Evolutionary conservation across 495 filamentous ascomycete genomes (phyloP).

Genomic region (Penicillium lividum): DNA sequence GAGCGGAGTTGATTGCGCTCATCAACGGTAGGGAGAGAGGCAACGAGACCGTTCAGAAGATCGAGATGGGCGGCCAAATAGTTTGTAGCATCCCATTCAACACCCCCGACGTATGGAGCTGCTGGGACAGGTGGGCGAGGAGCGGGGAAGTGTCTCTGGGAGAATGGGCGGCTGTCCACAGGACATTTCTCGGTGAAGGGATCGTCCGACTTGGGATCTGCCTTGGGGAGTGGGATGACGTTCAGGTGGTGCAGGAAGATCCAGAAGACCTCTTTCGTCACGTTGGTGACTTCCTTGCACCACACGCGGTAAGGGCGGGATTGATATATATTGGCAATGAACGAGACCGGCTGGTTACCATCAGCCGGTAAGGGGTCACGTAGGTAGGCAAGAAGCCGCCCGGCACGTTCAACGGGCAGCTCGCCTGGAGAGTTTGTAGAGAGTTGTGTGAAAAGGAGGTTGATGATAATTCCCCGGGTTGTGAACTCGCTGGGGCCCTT

Average conservation of each 20-base stretch:
- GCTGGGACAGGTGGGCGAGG: slow-evolving; percentile 89
- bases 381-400: slow-evolving; percentile 72
- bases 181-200: slow-evolving; percentile 24
- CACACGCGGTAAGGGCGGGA: slow-evolving; percentile 88
- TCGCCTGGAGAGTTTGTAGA: slow-evolving; percentile 57
- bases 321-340: slow-evolving; percentile 86
- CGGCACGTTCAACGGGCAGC: slow-evolving; percentile 54
- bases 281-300: slow-evolving; percentile 87
- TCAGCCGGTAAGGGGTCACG: slow-evolving; percentile 78
- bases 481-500: slow-evolving; percentile 97
- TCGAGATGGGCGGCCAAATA: slow-evolving; percentile 92
- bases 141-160: slow-evolving; percentile 75
- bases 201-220: slow-evolving; percentile 33
- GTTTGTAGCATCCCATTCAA: slow-evolving; percentile 98
- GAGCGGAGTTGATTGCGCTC: slow-evolving; percentile 78
- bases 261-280: slow-evolving; percentile 99
- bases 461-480: slow-evolving; percentile 84
- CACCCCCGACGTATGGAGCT: slow-evolving; percentile 94
- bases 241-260: slow-evolving; percentile 96
- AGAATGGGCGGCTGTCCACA: slow-evolving; percentile 20
- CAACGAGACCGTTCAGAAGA: slow-evolving; percentile 86
- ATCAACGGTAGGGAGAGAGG: slow-evolving; percentile 69
- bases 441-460: slow-evolving; percentile 82
- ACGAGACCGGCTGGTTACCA: slow-evolving; percentile 71
- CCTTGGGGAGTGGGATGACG: slow-evolving; percentile 61